Base-by-base conservation (phyloP, 1,284 basidiomycete genomes). In the Flammula alnicola region DNA sequence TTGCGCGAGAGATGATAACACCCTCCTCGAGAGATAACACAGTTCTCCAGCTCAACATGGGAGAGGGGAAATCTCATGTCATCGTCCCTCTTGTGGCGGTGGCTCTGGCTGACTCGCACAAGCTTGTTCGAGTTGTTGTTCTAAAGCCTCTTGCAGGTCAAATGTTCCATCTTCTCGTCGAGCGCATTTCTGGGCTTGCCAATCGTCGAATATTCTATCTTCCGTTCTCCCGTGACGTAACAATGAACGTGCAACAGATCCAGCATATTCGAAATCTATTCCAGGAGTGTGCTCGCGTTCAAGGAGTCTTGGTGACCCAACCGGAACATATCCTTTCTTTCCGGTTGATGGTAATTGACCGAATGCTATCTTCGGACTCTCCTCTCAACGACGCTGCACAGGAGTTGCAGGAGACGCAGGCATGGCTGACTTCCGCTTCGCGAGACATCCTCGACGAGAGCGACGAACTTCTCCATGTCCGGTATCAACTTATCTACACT, bases 41-140 rank as follows among this genome's bases (percentile, higher is more conserved):
- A 0, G 58, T 70, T 3, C 63, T 78, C 26, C 80, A 83, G 47
- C 70, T 83, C 14, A 81, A 82, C 37, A 82, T 83, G 81, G 80
- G 80, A 1, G 80, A 82, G 53, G 81, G 81, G 3, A 82, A 82
- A 52, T 75, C 79, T 1, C 76, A 77, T 0, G 80, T 81, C 4
- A 81, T 82, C 20, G 67, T 76, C 0, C 79, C 80, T 1, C 63
- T 81, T 12, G 64, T 69, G 14, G 63, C 70, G 0, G 60, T 68
- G 0, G 51, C 66, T 17, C 61, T 81, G 3, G 74, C 81, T 0
- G 62, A 80, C 54, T 69, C 74, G 0, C 31, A 63, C 3, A 72
- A 64, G 11, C 65, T 82, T 3, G 72, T 75, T 3, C 69, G 80
- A 8, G 71, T 82, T 7, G 58, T 80, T 2, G 73, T 78, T 17